These are phyloP conservation scores for Aspergillus sclerotiicarbonarius DNA, from an alignment of 495 filamentous ascomycete species.

Conservation along the genomic window DNA sequence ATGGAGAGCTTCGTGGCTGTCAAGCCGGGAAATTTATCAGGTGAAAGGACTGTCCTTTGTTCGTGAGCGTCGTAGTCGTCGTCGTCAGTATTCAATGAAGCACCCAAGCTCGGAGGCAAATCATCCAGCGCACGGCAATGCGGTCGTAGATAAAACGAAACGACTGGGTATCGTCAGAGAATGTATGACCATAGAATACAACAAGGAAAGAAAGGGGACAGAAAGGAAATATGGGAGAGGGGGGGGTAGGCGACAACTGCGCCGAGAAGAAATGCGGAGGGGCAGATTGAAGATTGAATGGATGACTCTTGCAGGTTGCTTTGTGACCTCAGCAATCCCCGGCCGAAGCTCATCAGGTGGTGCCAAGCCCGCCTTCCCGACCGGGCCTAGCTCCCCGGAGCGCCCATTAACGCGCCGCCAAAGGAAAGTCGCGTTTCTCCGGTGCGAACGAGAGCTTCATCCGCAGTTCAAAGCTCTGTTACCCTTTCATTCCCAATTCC, in stretches of 20 bases:
- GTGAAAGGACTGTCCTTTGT: slow-evolving; percentile 6
- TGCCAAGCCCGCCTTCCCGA: slow-evolving; percentile 25
- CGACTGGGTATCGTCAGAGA: slow-evolving; percentile 20
- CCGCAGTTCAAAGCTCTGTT: slow-evolving; percentile 19
- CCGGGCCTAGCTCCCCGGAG: slow-evolving; percentile 24
- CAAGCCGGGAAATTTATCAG: not conserved
- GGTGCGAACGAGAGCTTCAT: slow-evolving; percentile 7
- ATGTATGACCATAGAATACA: slow-evolving; percentile 12
- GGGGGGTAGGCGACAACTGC: slow-evolving; percentile 5
- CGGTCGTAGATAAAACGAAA: slow-evolving; percentile 16
- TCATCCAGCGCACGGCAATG: slow-evolving; percentile 16
- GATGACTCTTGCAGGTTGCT: slow-evolving; percentile 1
- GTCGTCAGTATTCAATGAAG: slow-evolving; percentile 20
- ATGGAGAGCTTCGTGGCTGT: not conserved
- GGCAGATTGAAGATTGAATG: not conserved
- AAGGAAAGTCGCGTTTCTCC: slow-evolving; percentile 28
- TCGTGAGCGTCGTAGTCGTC: slow-evolving; percentile 24
- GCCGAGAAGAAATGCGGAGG: not conserved
- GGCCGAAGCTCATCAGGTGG: slow-evolving; percentile 9
- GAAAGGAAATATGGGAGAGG: slow-evolving; percentile 8
- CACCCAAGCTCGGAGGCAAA: slow-evolving; percentile 20
- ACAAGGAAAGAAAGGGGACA: slow-evolving; percentile 14
- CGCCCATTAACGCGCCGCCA: slow-evolving; percentile 42
- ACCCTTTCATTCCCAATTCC: slow-evolving; percentile 8
- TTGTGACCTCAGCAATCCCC: slow-evolving; percentile 7